Percentiles rank a stretch among this genome's conserved stretches.
Evolutionary conservation across 2,329 filamentous ascomycete species (phyloP).

Genomic region (Macrophomina phaseolina): DNA sequence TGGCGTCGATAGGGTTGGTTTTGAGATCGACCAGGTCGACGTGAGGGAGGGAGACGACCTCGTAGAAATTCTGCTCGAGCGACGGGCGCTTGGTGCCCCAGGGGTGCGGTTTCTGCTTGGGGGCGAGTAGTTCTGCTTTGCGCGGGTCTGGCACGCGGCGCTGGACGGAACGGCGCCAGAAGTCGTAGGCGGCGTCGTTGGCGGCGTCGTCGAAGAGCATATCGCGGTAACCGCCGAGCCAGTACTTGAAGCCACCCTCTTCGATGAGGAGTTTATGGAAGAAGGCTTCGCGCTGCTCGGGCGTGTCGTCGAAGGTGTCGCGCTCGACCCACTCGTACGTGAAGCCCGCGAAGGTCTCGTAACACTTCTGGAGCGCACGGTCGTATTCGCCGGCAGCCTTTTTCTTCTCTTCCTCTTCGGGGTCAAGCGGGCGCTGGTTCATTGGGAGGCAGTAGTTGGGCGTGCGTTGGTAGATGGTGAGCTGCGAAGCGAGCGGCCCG

Average conservation of each 20-base stretch:
- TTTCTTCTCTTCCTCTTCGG: constrained; percentile 33
- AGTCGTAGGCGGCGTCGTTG: constrained; percentile 30
- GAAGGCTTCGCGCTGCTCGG: constrained; percentile 32
- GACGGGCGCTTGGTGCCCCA: constrained; percentile 52
- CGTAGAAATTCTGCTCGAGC: constrained; percentile 44
- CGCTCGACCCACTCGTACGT: constrained; percentile 28
- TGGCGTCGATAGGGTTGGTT: constrained; percentile 47
- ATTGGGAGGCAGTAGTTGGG: constrained; percentile 38
- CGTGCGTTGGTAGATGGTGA: constrained; percentile 24
- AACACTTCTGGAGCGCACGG: constrained; percentile 36
- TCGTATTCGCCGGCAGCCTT: constrained; percentile 16
- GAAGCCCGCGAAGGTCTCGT: constrained; percentile 35
- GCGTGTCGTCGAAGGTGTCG: constrained; percentile 30
- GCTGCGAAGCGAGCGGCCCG: not conserved
- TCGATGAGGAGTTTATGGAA: constrained; percentile 37
- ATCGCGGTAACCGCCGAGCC: constrained; percentile 34
- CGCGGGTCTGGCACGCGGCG: constrained; percentile 45
- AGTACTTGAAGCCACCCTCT: constrained; percentile 48
- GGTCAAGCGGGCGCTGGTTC: constrained; percentile 32
- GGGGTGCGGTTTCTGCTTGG: constrained; percentile 51
- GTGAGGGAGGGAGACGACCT: constrained; percentile 49
- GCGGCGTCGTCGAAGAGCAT: constrained; percentile 35
- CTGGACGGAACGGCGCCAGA: constrained; percentile 40
- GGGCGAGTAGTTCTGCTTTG: constrained; percentile 60
- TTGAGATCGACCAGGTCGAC: constrained; percentile 54